Evolutionary conservation across 2,329 filamentous ascomycete genomes (phyloP).

Genomic region (Alternaria incomplexa): DNA sequence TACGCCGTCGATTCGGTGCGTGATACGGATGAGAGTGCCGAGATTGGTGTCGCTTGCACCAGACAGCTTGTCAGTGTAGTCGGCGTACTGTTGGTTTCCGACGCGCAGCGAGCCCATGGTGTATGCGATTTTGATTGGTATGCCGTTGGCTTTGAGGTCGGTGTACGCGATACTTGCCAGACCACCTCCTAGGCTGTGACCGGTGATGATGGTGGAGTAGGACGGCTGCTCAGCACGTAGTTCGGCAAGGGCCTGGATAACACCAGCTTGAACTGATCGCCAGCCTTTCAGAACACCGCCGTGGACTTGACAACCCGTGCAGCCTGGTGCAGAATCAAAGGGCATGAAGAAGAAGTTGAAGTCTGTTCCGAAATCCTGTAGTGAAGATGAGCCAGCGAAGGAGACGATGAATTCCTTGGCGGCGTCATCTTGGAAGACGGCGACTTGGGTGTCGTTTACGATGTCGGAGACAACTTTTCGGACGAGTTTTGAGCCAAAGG

Average conservation of each 20-base stretch:
- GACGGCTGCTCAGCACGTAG: slow-evolving; percentile 55
- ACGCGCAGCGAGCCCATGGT: slow-evolving; percentile 64
- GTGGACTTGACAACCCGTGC: slow-evolving; percentile 59
- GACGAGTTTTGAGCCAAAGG: slow-evolving; percentile 17
- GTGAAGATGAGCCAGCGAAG: slow-evolving; percentile 15
- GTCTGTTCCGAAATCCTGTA: slow-evolving; percentile 20
- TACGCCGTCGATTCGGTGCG: slow-evolving; percentile 70
- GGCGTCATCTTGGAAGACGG: slow-evolving; percentile 17
- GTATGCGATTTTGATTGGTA: slow-evolving; percentile 13
- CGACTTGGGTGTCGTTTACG: slow-evolving; percentile 17
- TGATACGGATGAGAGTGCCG: slow-evolving; percentile 65
- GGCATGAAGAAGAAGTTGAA: slow-evolving; percentile 14
- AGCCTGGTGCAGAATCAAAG: slow-evolving; percentile 19
- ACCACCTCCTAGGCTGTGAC: slow-evolving; percentile 72
- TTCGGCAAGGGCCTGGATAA: slow-evolving; percentile 51
- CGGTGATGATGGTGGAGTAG: slow-evolving; percentile 63
- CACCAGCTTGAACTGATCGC: slow-evolving; percentile 55
- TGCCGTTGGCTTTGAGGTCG: slow-evolving; percentile 10
- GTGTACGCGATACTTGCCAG: slow-evolving; percentile 62
- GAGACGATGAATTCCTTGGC: slow-evolving; percentile 19
- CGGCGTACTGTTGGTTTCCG: slow-evolving; percentile 62
- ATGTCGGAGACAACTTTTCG: slow-evolving; percentile 9
- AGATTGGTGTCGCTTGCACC: slow-evolving; percentile 52
- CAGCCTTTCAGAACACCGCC: slow-evolving; percentile 64
- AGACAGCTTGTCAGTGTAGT: slow-evolving; percentile 55